Evolutionary conservation across 2,329 filamentous ascomycete species (phyloP), one percentile per base, ranked within the genome.

Genomic region (Penicillium corylophilum): DNA sequence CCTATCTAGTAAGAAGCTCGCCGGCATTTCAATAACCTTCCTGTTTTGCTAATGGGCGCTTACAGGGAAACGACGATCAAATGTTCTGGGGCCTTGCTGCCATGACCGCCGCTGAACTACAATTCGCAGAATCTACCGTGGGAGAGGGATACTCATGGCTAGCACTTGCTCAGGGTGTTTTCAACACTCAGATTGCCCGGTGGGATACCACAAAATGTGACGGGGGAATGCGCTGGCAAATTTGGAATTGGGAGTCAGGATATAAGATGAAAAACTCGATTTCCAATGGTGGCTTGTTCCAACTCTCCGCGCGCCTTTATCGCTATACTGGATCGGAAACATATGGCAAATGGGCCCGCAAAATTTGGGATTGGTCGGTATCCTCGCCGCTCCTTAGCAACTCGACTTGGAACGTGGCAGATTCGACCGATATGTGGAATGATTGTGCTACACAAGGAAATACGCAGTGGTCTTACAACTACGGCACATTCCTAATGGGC

Each of bases 251-350:
- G 62, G 93, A 95, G 68, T 84, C 85, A 57, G 90, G 90, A 5
- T 86, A 90, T 68, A 80, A 83, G 64, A 94, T 95, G 80, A 94
- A 92, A 72, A 92, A 93, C 74, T 81, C 85, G 10, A 84, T 92
- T 61, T 85, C 85, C 56, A 94, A 94, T 69, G 89, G 88, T 36
- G 86, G 84, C 15, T 83, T 94, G 66, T 92, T 95, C 69, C 87
- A 91, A 64, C 78, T 95, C 15, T 85, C 87, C 2, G 88, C 89
- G 1, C 85, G 89, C n/a, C 78, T 93, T n/a, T 87, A 86, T 24
- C 82, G 86, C 41, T 74, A 74, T 49, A 89, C 86, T 0, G 74
- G 74, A 22, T 88, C 89, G 62, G 64, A 74, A 0, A 87, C 84
- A 0, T 90, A 90, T 62, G 78, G 80, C 2, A 74, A 82, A 7